A percentile compares a stretch with the other conserved stretches of the same genome.
Evolutionary conservation across 2,329 filamentous ascomycete genomes (phyloP).

Genomic region (Talaromyces pinophilus): DNA sequence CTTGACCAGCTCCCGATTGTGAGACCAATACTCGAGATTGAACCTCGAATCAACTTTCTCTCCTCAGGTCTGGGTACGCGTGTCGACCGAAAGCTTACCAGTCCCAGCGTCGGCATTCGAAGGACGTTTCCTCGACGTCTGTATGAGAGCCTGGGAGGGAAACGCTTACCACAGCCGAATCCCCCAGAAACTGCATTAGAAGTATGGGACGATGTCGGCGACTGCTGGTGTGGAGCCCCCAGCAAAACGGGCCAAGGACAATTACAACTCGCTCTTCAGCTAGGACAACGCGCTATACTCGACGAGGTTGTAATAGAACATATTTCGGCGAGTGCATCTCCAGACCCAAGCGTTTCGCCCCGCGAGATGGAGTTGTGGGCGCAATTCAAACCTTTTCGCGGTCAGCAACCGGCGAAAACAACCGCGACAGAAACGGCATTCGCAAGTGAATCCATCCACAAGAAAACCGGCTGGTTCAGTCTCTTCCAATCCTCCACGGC

Average conservation of each 20-base stretch:
- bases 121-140: slow-evolving; percentile 28
- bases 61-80: slow-evolving; percentile 64
- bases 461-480: slow-evolving; percentile 18
- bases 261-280: slow-evolving; percentile 44
- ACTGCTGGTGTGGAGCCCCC: slow-evolving; percentile 77
- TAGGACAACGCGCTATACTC: slow-evolving; percentile 58
- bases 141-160: slow-evolving; percentile 23
- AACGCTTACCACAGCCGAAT: slow-evolving; percentile 28
- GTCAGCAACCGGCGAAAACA: not conserved
- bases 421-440: slow-evolving; percentile 13
- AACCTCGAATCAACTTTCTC: slow-evolving; percentile 70
- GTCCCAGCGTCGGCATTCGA: slow-evolving; percentile 51
- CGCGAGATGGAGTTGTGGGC: slow-evolving; percentile 71
- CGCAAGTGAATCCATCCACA: not conserved
- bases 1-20: slow-evolving; percentile 29
- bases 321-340: slow-evolving; percentile 62
- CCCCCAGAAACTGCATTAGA: slow-evolving; percentile 61
- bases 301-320: slow-evolving; percentile 73
- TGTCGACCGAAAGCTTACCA: slow-evolving; percentile 63
- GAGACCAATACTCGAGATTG: slow-evolving; percentile 25
- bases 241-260: slow-evolving; percentile 47
- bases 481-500: slow-evolving; percentile 10
- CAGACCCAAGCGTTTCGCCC: slow-evolving; percentile 63
- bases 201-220: slow-evolving; percentile 74
- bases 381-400: slow-evolving; percentile 45